Percentiles rank a stretch among this genome's conserved stretches.
phyloP scores from a whole-genome alignment of 768 basidiomycete species.

The Trametes cingulata region DNA sequence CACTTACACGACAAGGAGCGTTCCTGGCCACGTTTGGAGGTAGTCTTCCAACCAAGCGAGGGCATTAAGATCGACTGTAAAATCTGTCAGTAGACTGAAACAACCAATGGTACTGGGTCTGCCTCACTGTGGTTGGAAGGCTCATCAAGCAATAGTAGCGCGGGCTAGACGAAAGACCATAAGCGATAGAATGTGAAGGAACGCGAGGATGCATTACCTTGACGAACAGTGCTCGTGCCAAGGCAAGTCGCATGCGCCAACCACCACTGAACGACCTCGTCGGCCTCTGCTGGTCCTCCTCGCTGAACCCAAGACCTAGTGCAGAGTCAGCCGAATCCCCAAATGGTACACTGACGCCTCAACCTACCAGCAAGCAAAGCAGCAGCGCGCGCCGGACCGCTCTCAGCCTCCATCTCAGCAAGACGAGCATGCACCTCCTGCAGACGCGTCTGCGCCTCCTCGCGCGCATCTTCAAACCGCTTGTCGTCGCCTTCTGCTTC shows the following conservation, averaged over 20 bases:
- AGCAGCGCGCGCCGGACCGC: conserved; percentile 92
- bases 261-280: conserved; percentile 93
- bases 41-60: conserved; percentile 98
- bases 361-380: conserved; percentile 77
- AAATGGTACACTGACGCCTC: not conserved
- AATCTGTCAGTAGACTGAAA: conserved; percentile 5
- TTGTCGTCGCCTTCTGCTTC: conserved; percentile 78
- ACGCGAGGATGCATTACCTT: conserved; percentile 66
- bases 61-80: conserved; percentile 85
- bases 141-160: conserved; percentile 83
- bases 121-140: conserved; percentile 93
- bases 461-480: conserved; percentile 79
- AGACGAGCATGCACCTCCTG: conserved; percentile 88
- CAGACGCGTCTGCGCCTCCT: conserved; percentile 78
- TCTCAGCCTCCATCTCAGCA: conserved; percentile 98
- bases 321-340: not conserved
- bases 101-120: not conserved
- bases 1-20: conserved; percentile 86
- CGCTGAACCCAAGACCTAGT: conserved; percentile 86
- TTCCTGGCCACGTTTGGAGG: conserved; percentile 91
- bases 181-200: not conserved
- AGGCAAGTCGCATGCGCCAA: conserved; percentile 97
- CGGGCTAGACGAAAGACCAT: conserved; percentile 42
- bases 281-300: conserved; percentile 79
- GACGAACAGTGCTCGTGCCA: conserved; percentile 95